Evolutionary conservation across 352 stramenopile genomes (phyloP).

Genomic region (Globisporangium perplexum): DNA sequence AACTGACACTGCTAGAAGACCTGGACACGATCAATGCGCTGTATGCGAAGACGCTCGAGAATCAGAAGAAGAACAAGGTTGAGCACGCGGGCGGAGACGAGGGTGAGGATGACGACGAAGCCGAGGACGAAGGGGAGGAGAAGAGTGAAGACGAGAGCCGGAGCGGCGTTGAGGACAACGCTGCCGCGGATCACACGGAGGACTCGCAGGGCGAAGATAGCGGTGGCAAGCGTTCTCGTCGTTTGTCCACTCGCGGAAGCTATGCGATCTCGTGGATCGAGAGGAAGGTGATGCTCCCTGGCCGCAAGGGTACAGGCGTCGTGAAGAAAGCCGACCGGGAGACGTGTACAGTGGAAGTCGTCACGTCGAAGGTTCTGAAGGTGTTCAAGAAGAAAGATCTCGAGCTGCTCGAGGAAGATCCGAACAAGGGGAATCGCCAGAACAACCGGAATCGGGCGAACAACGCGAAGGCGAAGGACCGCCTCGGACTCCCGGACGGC

Average conservation of each 20-base stretch:
- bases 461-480: slow-evolving; percentile 67
- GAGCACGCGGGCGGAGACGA: slow-evolving; percentile 25
- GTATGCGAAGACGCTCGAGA: slow-evolving; percentile 59
- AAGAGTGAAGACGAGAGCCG: slow-evolving; percentile 49
- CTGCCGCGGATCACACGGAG: slow-evolving; percentile 48
- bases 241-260: slow-evolving; percentile 68
- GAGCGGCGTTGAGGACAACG: slow-evolving; percentile 47
- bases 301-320: slow-evolving; percentile 67
- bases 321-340: slow-evolving; percentile 83
- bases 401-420: slow-evolving; percentile 58
- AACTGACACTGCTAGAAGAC: slow-evolving; percentile 79
- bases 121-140: slow-evolving; percentile 35
- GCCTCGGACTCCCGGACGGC: slow-evolving; percentile 62
- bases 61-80: slow-evolving; percentile 44
- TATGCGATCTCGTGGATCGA: slow-evolving; percentile 88
- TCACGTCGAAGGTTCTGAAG: slow-evolving; percentile 61
- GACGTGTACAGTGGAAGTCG: slow-evolving; percentile 80
- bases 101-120: slow-evolving; percentile 15
- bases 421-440: slow-evolving; percentile 43
- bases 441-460: slow-evolving; percentile 65
- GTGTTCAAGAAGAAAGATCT: slow-evolving; percentile 88
- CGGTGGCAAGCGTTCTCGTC: slow-evolving; percentile 53
- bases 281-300: slow-evolving; percentile 74
- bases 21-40: slow-evolving; percentile 78
- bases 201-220: slow-evolving; percentile 80